Percentiles rank a stretch among this genome's conserved stretches.
Conservation (phyloP, 192 early-diverging fungal genomes). For the Funneliformis geosporum region DNA sequence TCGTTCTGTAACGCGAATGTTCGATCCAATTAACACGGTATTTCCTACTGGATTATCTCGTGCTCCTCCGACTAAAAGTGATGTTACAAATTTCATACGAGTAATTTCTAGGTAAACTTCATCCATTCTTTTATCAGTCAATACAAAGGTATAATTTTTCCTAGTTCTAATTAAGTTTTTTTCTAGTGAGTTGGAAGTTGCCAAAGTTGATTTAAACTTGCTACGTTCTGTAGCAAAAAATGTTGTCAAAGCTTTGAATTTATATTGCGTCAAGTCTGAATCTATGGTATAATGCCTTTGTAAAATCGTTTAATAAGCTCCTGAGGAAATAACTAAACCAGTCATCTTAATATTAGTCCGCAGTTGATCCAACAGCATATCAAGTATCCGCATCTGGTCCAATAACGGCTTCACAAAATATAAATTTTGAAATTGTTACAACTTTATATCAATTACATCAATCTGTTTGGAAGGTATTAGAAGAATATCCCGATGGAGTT, state of each 20-base stretch:
- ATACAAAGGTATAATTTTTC: background rate
- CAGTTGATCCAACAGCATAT: constrained; percentile 45
- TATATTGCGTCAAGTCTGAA: constrained; percentile 61
- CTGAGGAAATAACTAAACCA: background rate
- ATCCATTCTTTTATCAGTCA: background rate
- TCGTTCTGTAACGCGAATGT: constrained; percentile 56
- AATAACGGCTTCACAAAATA: constrained; percentile 46
- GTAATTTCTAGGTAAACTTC: constrained; percentile 57
- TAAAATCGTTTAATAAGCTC: background rate
- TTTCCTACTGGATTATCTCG: constrained; percentile 53
- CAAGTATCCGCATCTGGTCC: constrained; percentile 41
- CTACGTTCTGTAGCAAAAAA: constrained; percentile 55
- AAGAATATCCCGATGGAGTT: constrained; percentile 54
- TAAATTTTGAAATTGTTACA: constrained; percentile 65
- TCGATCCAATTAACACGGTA: constrained; percentile 63
- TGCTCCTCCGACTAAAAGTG: constrained; percentile 47
- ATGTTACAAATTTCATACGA: constrained; percentile 58
- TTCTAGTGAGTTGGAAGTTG: constrained; percentile 62
- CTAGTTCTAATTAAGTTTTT: constrained; percentile 8
- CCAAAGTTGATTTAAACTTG: constrained; percentile 62
- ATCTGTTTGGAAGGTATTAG: constrained; percentile 57
- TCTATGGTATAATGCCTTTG: constrained; percentile 43
- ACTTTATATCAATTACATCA: constrained; percentile 61
- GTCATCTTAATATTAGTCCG: background rate
- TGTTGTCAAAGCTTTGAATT: constrained; percentile 57